These are phyloP conservation scores for Syzygium aromaticum DNA, from an alignment of 345 rosid genomes.

Conservation along the genomic window DNA sequence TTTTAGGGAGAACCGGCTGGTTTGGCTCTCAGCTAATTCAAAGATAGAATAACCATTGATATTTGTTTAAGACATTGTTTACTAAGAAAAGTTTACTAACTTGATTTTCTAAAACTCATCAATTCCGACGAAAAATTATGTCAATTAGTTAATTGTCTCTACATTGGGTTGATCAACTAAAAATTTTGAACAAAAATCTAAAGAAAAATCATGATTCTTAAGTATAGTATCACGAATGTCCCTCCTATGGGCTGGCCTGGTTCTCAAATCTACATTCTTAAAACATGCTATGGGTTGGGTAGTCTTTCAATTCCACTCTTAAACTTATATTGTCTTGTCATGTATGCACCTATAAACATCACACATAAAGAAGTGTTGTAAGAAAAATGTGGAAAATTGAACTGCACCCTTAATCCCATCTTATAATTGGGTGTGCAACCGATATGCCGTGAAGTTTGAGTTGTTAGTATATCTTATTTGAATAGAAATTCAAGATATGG, in stretches of 20 bases:
- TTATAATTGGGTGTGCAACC: neutral
- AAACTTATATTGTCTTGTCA: neutral
- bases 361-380: neutral
- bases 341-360: neutral
- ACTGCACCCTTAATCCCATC: neutral
- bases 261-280: neutral
- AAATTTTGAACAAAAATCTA: neutral
- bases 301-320: neutral
- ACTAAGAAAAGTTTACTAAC: neutral
- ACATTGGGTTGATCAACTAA: neutral
- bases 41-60: neutral
- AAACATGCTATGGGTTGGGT: neutral
- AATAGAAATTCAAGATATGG: neutral
- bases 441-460: neutral
- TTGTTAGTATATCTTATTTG: neutral
- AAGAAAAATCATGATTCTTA: neutral
- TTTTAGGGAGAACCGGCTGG: neutral
- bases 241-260: neutral
- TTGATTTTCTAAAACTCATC: neutral
- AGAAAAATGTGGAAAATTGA: neutral
- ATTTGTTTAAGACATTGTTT: neutral
- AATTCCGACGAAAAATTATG: neutral
- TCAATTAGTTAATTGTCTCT: neutral
- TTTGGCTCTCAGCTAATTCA: neutral
- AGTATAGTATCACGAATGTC: neutral